Evolutionary conservation across 31 red algal species (phyloP), one percentile per base, ranked within the genome.

Genomic region (Endocladia muricata): DNA sequence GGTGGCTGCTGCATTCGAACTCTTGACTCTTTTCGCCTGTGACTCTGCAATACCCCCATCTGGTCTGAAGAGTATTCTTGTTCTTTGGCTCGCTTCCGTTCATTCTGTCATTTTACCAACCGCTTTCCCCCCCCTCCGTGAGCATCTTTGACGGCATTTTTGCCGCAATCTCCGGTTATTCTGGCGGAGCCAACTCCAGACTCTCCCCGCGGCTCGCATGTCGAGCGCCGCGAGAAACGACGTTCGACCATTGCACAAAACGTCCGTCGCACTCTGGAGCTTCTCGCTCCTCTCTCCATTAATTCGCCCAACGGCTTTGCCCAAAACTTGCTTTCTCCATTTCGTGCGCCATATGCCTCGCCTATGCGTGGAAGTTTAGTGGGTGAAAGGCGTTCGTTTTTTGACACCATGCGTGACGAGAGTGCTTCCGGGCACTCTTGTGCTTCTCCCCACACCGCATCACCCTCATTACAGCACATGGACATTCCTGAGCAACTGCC

Each of bases 401-500:
- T 58, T 28, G 55, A 58, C 55, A 58, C 6, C 55, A 58, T 58
- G 55, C n/a, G n/a, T n/a, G n/a, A n/a, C n/a, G 55, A 22, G 25
- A 28, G 25, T 58, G 25, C 55, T 28, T 58, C 55, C 55, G 55
- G 32, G 25, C 25, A 4, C 0, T 11, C 55, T 28, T 11, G 25
- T 4, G 13, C 6, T 58, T 22, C 6, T 15, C 30, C 30, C 55
- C 25, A 22, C 13, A 22, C 25, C 25, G 32, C 30, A 28, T 28
- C 55, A 5, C 25, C 55, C 55, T 28, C 55, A 4, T 28, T 28
- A 28, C 13, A 28, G 55, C 25, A 49, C 4, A 42, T 25, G 21
- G 37, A 71, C 40, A 44, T 71, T 17, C 67, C 67, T 9, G 33
- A 31, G 0, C 40, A 44, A 22, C 71, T 75, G 11, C 71, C 71